Evolutionary conservation across 257 asterid genomes (phyloP), one percentile per base, ranked within the genome.

Genomic region (Lycium barbarum): DNA sequence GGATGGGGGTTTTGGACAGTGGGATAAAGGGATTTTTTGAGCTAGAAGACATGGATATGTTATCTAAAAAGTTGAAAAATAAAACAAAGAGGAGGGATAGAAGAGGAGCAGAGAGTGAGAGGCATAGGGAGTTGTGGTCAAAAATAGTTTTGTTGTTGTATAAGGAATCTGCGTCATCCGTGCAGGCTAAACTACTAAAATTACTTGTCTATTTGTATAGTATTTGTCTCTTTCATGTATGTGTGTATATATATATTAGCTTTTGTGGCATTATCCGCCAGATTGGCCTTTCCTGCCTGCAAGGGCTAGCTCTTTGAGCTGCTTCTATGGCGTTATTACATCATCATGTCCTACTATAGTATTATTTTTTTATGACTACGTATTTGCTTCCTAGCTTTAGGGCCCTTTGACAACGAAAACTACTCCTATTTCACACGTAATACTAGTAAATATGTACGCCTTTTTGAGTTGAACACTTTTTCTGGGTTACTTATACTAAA

Each of bases 291-390:
- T 51, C 81, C 22, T 22, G 15, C 63, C 65, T 53, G 47, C 65
- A 76, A 76, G 65, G 53, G 65, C 82, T 76, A 26, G 55, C 18
- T 72, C 9, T 51, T 76, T 74, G 18, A 15, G 61, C 61, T 47
- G 13, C 61, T 73, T 73, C 59, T 20, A 11, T 47, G 61, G 43
- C 61, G 36, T 72, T 72, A 47, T 49, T 47, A 72, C 36, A 70
- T 15, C 78, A 70, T 70, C 54, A 40, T 26, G 33, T 26, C 33
- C 33, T 26, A 26, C 33, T 26, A 26, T 26, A 26, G 33, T 26
- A 26, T 26, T 26, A 26, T 26, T 26, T 26, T 26, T 26, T 26
- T 26, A 26, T 26, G 33, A 26, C 33, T 26, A 26, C 33, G 33
- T 26, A 36, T 14, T 68, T 36, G 7, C 2, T 68, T 68, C 51